These are phyloP conservation scores for Claviceps sp. DNA, from an alignment of 2,329 filamentous ascomycete species.

Conservation along the genomic window DNA sequence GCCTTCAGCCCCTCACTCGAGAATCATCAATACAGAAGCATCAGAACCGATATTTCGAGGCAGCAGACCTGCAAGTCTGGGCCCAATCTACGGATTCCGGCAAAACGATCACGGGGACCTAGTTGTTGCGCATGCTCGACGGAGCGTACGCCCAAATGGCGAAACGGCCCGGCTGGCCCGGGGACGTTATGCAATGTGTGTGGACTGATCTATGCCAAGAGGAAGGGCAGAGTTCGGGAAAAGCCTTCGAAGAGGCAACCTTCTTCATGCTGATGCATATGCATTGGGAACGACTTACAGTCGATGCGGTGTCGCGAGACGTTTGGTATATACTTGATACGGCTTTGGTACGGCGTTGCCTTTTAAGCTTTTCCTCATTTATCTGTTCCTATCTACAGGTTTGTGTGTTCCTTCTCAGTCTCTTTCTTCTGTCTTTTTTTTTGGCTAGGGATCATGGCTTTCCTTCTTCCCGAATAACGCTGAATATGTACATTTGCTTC, in stretches of 20 bases:
- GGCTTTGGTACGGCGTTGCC: neutral
- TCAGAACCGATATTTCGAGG: neutral
- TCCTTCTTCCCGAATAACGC: neutral
- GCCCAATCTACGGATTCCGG: neutral
- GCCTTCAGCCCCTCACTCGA: neutral
- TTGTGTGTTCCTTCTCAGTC: neutral
- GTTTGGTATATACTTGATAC: neutral
- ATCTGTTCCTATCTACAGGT: neutral
- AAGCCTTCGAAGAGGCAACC: neutral
- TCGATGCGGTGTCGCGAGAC: neutral
- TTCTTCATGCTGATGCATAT: conserved; percentile 4
- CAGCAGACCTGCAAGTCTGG: neutral
- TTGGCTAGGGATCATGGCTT: neutral
- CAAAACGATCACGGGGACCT: conserved; percentile 13
- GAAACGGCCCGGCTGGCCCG: conserved; percentile 58
- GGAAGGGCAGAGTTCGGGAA: conserved; percentile 6
- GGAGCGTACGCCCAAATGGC: conserved; percentile 65
- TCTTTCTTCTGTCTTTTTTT: neutral
- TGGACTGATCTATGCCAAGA: conserved; percentile 36
- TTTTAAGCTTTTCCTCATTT: neutral
- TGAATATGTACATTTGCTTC: neutral
- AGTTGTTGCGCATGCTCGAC: conserved; percentile 41
- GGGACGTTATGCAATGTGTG: conserved; percentile 63
- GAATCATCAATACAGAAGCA: neutral
- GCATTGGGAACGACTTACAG: neutral